Base-by-base conservation (phyloP, 257 asterid species). In the Solanum chiquidenum region DNA sequence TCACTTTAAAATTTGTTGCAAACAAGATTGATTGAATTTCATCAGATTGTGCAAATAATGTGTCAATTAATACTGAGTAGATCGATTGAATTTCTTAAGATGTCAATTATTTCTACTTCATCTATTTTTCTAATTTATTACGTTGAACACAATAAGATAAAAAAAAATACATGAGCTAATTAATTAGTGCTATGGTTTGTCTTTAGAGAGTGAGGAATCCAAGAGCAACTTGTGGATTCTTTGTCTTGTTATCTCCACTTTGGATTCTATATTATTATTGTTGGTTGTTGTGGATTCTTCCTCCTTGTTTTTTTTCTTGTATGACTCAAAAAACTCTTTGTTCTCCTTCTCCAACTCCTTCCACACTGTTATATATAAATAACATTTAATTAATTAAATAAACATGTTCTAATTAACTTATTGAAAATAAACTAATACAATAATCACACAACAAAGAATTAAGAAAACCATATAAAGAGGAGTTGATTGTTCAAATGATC, bases 341-440 rank as follows among this genome's bases (percentile, higher is more conserved):
- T 92, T 92, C 88, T 90, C 93, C 86, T 92, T 94, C 93, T 95
- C 98, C 12, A 96, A 91, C 93, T 94, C 99, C 77, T 92, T 95
- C 99, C 99, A 96, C 89, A 96, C 99, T 96, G 84, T 29, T 49
- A 52, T 52, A 16, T 38, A 29, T 29, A 46, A 71, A 31, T 2
- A 69, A 34, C 2, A 9, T 8, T 71, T 46, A 7, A 9, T 46
- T 21, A 23, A 38, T 33, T 34, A 13, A 58, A 7, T 10, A 72
- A 68, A 71, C 12, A 14, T 9, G 10, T 58, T 58, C 40, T 5
- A 69, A 8, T 71, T 66, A 31, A 14, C 31, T 71, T 31, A 37
- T 71, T 71, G n/a, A 71, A 14, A 69, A 71, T 31, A 29, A 69
- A 29, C 38, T 29, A 71, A 21, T 37, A 14, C n/a, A 71, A 71